Percentiles rank a stretch among this genome's conserved stretches.
Evolutionary conservation across 148 eudicot species (phyloP).

Genomic region (Rheum nobile): DNA sequence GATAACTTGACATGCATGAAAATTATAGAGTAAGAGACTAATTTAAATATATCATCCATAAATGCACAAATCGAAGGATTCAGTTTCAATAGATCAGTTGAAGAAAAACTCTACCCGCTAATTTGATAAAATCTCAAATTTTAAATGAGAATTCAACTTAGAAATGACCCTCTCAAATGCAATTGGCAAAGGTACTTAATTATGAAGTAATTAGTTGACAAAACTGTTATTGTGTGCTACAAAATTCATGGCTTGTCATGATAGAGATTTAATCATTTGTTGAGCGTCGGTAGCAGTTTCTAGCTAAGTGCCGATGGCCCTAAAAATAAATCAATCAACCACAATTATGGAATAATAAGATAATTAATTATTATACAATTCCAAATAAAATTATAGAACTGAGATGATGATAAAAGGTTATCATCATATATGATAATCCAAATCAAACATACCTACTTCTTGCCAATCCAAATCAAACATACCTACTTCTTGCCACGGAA

Average conservation of each 20-base stretch:
- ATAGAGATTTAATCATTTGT: not conserved
- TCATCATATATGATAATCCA: not conserved
- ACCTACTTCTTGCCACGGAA: constrained; percentile 4
- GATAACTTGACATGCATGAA: no score
- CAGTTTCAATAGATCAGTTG: no score
- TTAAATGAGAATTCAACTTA: no score
- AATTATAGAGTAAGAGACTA: no score
- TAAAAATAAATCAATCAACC: not conserved
- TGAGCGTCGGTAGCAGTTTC: constrained; percentile 3
- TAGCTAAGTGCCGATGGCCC: not conserved
- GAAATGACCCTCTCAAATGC: not conserved
- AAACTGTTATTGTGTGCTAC: not conserved
- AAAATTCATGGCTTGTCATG: constrained; percentile 6
- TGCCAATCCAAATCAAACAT: not conserved
- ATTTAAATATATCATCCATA: no score
- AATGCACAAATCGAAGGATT: not conserved
- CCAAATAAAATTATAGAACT: not conserved
- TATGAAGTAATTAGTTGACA: not conserved
- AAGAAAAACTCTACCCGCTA: no score
- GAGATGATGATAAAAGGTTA: not conserved
- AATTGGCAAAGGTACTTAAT: not conserved
- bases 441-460: constrained; percentile 1
- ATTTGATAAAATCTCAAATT: no score
- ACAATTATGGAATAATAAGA: not conserved
- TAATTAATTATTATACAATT: not conserved